Conservation (phyloP, 2,329 filamentous ascomycete species). For the Anthostomella pinea region DNA sequence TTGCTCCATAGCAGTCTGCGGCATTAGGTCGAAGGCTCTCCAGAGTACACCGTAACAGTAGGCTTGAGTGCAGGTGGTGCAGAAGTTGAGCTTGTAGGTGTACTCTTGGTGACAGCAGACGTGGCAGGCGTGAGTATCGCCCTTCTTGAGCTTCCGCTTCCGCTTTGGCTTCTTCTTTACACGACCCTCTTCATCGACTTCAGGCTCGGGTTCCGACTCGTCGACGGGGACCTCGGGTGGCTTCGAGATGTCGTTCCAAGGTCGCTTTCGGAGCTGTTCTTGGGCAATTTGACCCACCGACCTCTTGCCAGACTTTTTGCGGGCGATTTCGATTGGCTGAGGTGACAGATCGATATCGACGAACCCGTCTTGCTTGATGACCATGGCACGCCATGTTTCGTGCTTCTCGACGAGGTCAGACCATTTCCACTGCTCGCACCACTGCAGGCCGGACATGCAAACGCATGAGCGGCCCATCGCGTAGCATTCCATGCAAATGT, state of each 20-base stretch:
- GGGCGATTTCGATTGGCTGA: constrained; percentile 66
- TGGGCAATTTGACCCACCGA: constrained; percentile 92
- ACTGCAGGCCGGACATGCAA: constrained; percentile 80
- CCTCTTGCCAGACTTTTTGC: constrained; percentile 66
- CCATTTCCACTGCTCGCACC: constrained; percentile 95
- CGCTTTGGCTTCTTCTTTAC: constrained; percentile 64
- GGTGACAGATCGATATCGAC: constrained; percentile 65
- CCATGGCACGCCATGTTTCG: constrained; percentile 76
- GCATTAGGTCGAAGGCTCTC: constrained; percentile 86
- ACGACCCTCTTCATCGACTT: constrained; percentile 62
- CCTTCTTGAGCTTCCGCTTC: constrained; percentile 51
- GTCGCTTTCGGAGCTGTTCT: constrained; percentile 74
- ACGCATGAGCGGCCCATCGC: constrained; percentile 93
- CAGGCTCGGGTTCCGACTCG: constrained; percentile 40
- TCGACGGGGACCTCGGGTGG: constrained; percentile 37
- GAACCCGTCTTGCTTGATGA: constrained; percentile 70
- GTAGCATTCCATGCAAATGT: constrained; percentile 98
- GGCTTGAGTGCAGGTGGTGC: constrained; percentile 69
- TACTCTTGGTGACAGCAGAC: constrained; percentile 79
- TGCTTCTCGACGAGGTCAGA: constrained; percentile 72
- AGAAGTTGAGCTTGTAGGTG: constrained; percentile 80
- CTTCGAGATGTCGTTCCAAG: constrained; percentile 78
- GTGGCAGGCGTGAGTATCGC: constrained; percentile 66
- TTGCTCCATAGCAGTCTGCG: constrained; percentile 76
- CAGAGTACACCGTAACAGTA: constrained; percentile 96